These are phyloP conservation scores for Aspergillus sp. DNA, from an alignment of 2,329 filamentous ascomycete species.

Conservation along the genomic window DNA sequence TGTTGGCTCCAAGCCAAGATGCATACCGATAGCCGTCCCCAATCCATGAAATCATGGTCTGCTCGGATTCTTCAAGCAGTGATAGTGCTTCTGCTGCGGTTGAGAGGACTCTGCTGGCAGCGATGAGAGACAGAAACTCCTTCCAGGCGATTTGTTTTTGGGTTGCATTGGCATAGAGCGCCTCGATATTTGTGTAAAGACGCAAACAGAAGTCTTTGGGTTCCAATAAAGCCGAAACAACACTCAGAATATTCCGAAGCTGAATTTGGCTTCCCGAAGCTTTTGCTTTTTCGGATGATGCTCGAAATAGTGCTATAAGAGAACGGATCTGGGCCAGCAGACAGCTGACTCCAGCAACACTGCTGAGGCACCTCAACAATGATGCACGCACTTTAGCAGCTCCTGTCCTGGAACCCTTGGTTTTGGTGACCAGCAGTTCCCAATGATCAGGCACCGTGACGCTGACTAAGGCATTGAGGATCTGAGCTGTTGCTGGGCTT, in stretches of 20 bases:
- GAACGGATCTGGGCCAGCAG: constrained; percentile 66
- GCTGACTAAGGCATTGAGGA: constrained; percentile 71
- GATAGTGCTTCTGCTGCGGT: constrained; percentile 54
- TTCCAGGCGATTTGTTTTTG: constrained; percentile 60
- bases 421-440: constrained; percentile 51
- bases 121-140: constrained; percentile 58
- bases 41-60: constrained; percentile 54
- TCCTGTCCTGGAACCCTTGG: constrained; percentile 10
- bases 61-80: constrained; percentile 28
- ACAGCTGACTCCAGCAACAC: constrained; percentile 74
- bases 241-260: constrained; percentile 35
- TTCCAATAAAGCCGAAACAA: constrained; percentile 41
- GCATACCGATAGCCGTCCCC: constrained; percentile 63
- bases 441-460: constrained; percentile 82
- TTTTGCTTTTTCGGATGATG: constrained; percentile 25
- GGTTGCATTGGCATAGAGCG: constrained; percentile 37
- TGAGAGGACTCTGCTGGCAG: constrained; percentile 59
- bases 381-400: constrained; percentile 35
- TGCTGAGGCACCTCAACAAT: constrained; percentile 66
- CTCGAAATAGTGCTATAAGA: constrained; percentile 43
- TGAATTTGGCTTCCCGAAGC: constrained; percentile 32
- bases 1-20: constrained; percentile 67
- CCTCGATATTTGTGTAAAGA: constrained; percentile 46
- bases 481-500: constrained; percentile 66
- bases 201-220: constrained; percentile 40